Conservation (phyloP, 257 asterid species). For the Solanum medicagineum region DNA sequence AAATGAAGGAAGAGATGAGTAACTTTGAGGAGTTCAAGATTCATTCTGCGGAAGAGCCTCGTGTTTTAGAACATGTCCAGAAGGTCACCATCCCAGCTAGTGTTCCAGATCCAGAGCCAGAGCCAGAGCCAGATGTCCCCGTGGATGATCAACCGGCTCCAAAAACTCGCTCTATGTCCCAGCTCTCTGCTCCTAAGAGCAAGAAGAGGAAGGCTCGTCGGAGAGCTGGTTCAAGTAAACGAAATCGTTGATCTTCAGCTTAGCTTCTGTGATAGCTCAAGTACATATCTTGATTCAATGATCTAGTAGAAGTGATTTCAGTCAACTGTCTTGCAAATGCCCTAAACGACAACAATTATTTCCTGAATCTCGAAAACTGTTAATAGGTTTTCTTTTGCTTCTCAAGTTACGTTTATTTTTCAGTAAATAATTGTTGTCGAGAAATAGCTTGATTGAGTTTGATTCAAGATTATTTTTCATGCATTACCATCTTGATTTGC, state of each 20-base stretch:
- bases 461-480: background rate
- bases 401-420: background rate
- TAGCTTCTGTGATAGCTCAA: background rate
- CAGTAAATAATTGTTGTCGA: background rate
- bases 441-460: background rate
- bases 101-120: background rate
- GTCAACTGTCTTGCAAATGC: no score
- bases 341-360: no score
- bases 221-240: conserved; percentile 24
- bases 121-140: conserved; percentile 21
- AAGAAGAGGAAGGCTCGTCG: conserved; percentile 41
- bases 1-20: conserved; percentile 41
- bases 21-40: conserved; percentile 27
- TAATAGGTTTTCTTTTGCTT: background rate
- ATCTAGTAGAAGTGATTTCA: background rate
- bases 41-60: conserved; percentile 24
- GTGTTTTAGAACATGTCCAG: conserved; percentile 7
- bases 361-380: background rate
- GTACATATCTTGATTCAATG: background rate
- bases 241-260: conserved; percentile 22
- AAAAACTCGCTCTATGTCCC: conserved; percentile 42
- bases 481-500: background rate
- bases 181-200: conserved; percentile 36
- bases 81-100: conserved; percentile 14
- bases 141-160: conserved; percentile 32